A percentile compares a stretch with the other conserved stretches of the same genome.
phyloP scores from a whole-genome alignment of 2,329 filamentous ascomycete genomes.

The Paraconiothyrium brasiliense region DNA sequence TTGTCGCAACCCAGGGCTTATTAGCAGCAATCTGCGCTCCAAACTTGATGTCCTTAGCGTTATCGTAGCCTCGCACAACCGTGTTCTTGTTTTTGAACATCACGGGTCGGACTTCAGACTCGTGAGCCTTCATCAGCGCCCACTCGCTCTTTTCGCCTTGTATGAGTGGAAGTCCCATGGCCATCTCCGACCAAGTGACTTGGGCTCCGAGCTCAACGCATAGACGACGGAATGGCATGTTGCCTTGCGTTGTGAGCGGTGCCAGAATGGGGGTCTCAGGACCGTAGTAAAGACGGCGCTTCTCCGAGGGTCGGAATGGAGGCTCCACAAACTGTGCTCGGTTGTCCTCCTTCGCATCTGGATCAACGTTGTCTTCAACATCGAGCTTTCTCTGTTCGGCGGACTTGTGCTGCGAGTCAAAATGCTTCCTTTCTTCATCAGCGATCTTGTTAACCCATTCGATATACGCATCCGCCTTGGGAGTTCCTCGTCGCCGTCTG shows the following conservation, averaged over 20 bases:
- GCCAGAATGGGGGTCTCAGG: constrained; percentile 93
- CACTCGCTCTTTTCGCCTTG: constrained; percentile 93
- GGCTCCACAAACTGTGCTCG: constrained; percentile 85
- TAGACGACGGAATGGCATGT: constrained; percentile 90
- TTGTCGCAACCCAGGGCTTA: constrained; percentile 89
- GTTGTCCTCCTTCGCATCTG: constrained; percentile 66
- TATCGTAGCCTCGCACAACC: constrained; percentile 80
- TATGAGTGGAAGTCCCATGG: constrained; percentile 86
- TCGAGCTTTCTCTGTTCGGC: constrained; percentile 38
- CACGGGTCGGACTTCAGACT: constrained; percentile 79
- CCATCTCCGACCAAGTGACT: constrained; percentile 98
- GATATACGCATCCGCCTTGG: constrained; percentile 78
- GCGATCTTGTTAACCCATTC: constrained; percentile 78
- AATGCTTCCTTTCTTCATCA: constrained; percentile 43
- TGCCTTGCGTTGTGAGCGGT: constrained; percentile 94
- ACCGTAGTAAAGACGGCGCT: constrained; percentile 92
- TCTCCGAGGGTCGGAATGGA: constrained; percentile 90
- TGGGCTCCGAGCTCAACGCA: constrained; percentile 90
- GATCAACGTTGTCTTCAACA: constrained; percentile 29
- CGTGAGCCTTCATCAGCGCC: constrained; percentile 92
- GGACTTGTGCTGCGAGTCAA: constrained; percentile 45
- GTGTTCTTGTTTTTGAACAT: constrained; percentile 66
- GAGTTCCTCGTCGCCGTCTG: constrained; percentile 74
- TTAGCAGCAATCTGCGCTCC: constrained; percentile 93
- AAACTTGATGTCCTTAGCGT: constrained; percentile 84